These are phyloP conservation scores for Colletotrichum euphorbiae DNA, from an alignment of 2,329 filamentous ascomycete genomes.

Conservation along the genomic window DNA sequence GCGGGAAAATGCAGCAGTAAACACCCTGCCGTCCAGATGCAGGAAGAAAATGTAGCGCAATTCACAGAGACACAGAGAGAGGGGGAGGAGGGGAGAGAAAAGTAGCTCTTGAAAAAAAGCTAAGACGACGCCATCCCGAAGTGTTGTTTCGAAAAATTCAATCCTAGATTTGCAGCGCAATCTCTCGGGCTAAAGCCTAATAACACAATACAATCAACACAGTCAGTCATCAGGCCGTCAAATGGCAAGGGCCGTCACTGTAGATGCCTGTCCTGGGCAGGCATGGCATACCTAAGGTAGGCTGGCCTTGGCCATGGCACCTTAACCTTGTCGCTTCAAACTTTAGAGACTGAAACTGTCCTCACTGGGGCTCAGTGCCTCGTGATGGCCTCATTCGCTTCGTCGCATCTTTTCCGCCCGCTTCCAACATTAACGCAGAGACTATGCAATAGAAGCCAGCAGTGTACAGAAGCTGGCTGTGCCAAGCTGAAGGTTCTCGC, in stretches of 20 bases:
- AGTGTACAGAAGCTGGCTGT: slow-evolving; percentile 4
- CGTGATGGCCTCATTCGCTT: slow-evolving; percentile 36
- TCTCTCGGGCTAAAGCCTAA: neutral
- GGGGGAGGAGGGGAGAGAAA: neutral
- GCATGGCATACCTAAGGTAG: neutral
- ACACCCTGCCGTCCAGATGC: neutral
- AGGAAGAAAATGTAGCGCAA: neutral
- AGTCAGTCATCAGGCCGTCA: neutral
- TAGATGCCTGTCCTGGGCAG: slow-evolving; percentile 20
- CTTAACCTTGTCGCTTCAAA: slow-evolving; percentile 35
- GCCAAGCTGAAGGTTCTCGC: slow-evolving; percentile 5
- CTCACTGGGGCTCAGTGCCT: too few species aligned
- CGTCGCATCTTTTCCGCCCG: slow-evolving; percentile 28
- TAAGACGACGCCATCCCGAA: slow-evolving; percentile 23
- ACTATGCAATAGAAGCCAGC: neutral
- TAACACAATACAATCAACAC: slow-evolving; percentile 6
- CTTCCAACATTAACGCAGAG: slow-evolving; percentile 19
- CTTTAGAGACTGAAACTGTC: slow-evolving; percentile 37
- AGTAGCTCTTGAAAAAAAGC: slow-evolving; percentile 1
- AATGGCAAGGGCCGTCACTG: slow-evolving; percentile 5
- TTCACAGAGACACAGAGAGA: too few species aligned
- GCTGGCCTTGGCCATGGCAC: slow-evolving; percentile 7
- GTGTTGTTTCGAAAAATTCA: neutral
- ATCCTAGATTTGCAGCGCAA: slow-evolving; percentile 5
- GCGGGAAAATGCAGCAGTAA: neutral